Evolutionary conservation across 1,284 basidiomycete species (phyloP), one percentile per base, ranked within the genome.

Genomic region (Entoloma clypeatum): DNA sequence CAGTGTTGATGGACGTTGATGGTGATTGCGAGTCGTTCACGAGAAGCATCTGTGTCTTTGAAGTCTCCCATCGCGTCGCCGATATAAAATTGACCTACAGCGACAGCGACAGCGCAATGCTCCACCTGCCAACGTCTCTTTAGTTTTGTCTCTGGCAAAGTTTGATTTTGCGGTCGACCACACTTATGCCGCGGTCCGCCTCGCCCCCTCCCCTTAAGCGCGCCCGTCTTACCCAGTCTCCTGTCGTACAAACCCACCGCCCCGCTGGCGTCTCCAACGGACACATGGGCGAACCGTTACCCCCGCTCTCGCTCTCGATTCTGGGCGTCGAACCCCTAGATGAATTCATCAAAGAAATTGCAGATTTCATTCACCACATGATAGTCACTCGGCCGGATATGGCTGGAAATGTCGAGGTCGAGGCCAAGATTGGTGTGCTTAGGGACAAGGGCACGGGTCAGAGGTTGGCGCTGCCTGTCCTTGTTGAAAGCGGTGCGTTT

Each of bases 261-360:
- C 44, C 39, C 14, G 40, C 37, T n/a, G n/a, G n/a, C 43, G 21
- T 43, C 28, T 34, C 42, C 17, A 49, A 53, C 40, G 50, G 49
- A 19, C 39, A 48, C 43, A 56, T 52, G 51, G 45, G 45, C 24
- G 43, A 39, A 18, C 36, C 57, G 11, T 50, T 80, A n/a, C 81
- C 81, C 3, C 81, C 83, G 3, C 73, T 95, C 21, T 89, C 90
- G 16, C 77, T 92, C 14, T 92, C 88, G 14, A 91, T 97, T 53
- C 84, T 98, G 31, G 91, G 90, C 43, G 82, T 94, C 36, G 90
- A 94, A 56, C 93, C 95, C 2, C 68, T 93, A 27, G 94, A 98
- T 64, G 94, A 97, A 59, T 94, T 98, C 60, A 92, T 93, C 47
- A 79, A 78, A 56, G 85, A 90, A 54, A 76, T 99, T 33, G 93